These are phyloP conservation scores for Pyronema domesticum DNA, from an alignment of 495 filamentous ascomycete species.

Conservation along the genomic window DNA sequence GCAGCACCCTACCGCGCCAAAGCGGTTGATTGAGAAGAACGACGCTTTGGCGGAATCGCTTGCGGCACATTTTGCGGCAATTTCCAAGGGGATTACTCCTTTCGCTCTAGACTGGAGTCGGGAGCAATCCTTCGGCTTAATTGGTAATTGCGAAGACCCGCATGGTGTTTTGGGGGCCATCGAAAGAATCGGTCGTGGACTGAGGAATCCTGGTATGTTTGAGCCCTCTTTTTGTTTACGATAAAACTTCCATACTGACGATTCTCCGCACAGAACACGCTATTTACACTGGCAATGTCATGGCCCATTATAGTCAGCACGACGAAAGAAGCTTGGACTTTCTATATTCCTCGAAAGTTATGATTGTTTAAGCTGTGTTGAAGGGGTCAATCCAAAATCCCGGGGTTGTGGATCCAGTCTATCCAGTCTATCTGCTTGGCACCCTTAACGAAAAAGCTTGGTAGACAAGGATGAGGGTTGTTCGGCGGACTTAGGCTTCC, in stretches of 20 bases:
- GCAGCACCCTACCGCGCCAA: constrained; percentile 21
- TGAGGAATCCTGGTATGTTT: constrained; percentile 18
- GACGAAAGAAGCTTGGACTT: constrained; percentile 24
- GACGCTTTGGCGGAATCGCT: constrained; percentile 21
- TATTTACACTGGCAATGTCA: constrained; percentile 15
- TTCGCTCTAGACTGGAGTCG: constrained; percentile 25
- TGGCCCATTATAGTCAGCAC: constrained; percentile 18
- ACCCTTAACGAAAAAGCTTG: too few relatives aligned
- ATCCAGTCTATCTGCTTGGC: too few relatives aligned
- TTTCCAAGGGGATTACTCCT: constrained; percentile 25
- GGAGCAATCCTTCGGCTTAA: constrained; percentile 19
- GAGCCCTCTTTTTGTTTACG: neutral
- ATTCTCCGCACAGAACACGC: constrained; percentile 11
- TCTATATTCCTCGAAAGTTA: constrained; percentile 23
- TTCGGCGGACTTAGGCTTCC: too few relatives aligned
- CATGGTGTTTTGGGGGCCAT: constrained; percentile 18
- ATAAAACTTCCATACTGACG: too few relatives aligned
- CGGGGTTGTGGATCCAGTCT: too few relatives aligned
- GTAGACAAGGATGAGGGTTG: too few relatives aligned
- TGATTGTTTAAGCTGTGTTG: constrained; percentile 11
- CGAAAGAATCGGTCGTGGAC: constrained; percentile 16
- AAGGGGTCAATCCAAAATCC: too few relatives aligned
- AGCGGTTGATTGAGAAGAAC: constrained; percentile 22
- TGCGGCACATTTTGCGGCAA: constrained; percentile 23
- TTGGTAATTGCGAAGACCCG: constrained; percentile 17